Conservation (phyloP, 306 rosid genomes). For the Casuarina glauca region DNA sequence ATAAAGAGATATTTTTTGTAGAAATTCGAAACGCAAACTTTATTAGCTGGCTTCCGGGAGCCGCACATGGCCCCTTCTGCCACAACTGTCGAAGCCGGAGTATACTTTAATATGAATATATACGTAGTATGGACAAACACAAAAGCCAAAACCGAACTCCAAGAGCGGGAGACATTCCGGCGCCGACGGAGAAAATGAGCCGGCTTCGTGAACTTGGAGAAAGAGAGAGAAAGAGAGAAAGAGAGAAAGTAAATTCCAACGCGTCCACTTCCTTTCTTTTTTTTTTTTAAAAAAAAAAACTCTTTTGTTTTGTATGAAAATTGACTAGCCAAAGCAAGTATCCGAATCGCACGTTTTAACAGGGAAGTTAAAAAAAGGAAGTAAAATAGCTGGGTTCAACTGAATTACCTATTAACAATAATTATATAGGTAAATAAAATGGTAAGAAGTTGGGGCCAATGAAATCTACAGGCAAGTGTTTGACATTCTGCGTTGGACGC, state of each 20-base stretch:
- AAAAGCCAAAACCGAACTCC: not conserved
- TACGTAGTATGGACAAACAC: not conserved
- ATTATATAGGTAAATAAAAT: not conserved
- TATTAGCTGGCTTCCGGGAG: not conserved
- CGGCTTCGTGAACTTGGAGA: not conserved
- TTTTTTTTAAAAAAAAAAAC: not conserved
- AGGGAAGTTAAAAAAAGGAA: not conserved
- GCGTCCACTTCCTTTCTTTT: too few species aligned
- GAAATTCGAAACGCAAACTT: not conserved
- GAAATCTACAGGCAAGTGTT: not conserved
- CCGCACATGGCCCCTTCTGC: not conserved
- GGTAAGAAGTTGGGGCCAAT: not conserved
- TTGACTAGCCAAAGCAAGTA: not conserved
- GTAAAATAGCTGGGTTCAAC: not conserved
- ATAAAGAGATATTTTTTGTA: too few species aligned
- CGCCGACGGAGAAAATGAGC: constrained; percentile 42
- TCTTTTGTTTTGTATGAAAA: not conserved
- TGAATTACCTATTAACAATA: not conserved
- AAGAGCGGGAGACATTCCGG: constrained; percentile 40
- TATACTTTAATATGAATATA: not conserved
- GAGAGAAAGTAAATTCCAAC: not conserved
- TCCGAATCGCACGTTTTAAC: not conserved
- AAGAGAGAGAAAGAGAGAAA: not conserved
- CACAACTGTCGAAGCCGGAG: not conserved
- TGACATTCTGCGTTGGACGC: not conserved